phyloP scores from a whole-genome alignment of 805 yeast species.

The Ogataea methylovora region DNA sequence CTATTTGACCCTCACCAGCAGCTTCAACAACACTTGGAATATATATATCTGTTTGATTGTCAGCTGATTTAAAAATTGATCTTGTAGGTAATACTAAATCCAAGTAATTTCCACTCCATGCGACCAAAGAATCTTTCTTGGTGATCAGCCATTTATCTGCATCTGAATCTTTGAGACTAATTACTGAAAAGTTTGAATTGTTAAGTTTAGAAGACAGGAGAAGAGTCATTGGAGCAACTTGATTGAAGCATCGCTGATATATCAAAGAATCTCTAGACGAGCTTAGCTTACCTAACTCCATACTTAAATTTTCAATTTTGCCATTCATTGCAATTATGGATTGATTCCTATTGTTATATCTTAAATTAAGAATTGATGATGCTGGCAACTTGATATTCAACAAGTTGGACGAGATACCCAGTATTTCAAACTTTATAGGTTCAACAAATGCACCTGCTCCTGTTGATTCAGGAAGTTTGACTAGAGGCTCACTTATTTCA shows the following conservation, averaged over 20 bases:
- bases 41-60: constrained; percentile 8
- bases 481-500: constrained; percentile 10
- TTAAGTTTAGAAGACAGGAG: constrained; percentile 28
- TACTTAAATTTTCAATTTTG: constrained; percentile 22
- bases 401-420: constrained; percentile 31
- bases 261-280: constrained; percentile 10
- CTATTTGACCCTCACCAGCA: constrained; percentile 32
- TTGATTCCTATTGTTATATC: constrained; percentile 30
- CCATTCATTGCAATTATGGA: constrained; percentile 39
- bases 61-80: background rate
- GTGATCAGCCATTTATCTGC: constrained; percentile 28
- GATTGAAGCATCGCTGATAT: constrained; percentile 28
- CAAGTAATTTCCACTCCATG: constrained; percentile 39
- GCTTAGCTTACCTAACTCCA: constrained; percentile 19
- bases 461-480: constrained; percentile 28
- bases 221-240: constrained; percentile 22
- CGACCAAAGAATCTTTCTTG: constrained; percentile 29
- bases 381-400: constrained; percentile 38
- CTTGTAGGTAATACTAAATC: constrained; percentile 9
- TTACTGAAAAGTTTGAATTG: constrained; percentile 26
- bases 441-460: constrained; percentile 41
- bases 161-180: constrained; percentile 17
- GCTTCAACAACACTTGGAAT: constrained; percentile 17
- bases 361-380: constrained; percentile 27
- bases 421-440: constrained; percentile 32